A percentile compares a stretch with the other conserved stretches of the same genome.
Conservation (phyloP, 768 basidiomycete genomes). For the Lyophyllum decastes region DNA sequence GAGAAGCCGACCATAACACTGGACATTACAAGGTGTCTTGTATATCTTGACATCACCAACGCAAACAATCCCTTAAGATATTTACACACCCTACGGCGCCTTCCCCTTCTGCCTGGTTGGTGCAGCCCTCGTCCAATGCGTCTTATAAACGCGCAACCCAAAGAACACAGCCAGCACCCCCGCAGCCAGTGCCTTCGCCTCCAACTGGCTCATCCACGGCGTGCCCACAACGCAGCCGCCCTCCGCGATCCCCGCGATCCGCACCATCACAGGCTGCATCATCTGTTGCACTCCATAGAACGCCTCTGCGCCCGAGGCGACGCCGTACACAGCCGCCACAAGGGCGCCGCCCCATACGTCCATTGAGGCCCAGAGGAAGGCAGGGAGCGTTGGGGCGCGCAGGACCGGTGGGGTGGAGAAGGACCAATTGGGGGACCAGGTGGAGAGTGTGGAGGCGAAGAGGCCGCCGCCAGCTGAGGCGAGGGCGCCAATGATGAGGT, state of each 20-base stretch:
- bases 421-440: slow-evolving; percentile 46
- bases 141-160: slow-evolving; percentile 31
- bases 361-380: slow-evolving; percentile 34
- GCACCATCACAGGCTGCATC: slow-evolving; percentile 14
- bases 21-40: too few species aligned
- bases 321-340: slow-evolving; percentile 27
- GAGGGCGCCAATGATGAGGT: slow-evolving; percentile 48
- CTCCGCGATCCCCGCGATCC: not conserved
- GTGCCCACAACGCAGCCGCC: not conserved
- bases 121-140: slow-evolving; percentile 23
- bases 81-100: not conserved
- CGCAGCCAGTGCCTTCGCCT: slow-evolving; percentile 35
- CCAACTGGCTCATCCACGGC: slow-evolving; percentile 14
- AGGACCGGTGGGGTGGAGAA: slow-evolving; percentile 48
- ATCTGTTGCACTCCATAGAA: slow-evolving; percentile 4
- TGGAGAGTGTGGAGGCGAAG: slow-evolving; percentile 41
- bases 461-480: slow-evolving; percentile 49
- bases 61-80: not conserved
- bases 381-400: slow-evolving; percentile 35
- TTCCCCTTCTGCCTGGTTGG: not conserved
- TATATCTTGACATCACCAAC: not conserved
- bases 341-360: slow-evolving; percentile 56
- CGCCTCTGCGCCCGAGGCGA: slow-evolving; percentile 7
- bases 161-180: slow-evolving; percentile 33
- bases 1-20: too few species aligned